A percentile compares a stretch with the other conserved stretches of the same genome.
These are phyloP conservation scores for Selenicereus undatus DNA, from an alignment of 148 eudicot genomes.

Conservation along the genomic window DNA sequence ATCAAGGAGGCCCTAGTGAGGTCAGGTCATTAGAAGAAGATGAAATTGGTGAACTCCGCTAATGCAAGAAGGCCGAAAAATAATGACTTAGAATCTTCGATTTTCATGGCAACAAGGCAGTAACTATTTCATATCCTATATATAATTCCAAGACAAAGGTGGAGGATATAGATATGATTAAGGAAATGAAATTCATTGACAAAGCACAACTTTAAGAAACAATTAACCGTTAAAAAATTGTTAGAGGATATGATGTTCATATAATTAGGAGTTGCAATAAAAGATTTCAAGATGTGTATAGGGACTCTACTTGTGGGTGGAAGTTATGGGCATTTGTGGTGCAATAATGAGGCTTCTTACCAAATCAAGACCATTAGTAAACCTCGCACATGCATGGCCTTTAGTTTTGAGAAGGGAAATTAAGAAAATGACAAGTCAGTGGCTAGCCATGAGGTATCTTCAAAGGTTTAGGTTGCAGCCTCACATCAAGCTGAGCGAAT, in stretches of 20 bases:
- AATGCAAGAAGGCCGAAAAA: background rate
- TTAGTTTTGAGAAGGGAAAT: background rate
- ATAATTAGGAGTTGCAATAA: background rate
- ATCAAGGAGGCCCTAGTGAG: too few relatives aligned
- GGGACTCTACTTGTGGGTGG: background rate
- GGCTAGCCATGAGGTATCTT: background rate
- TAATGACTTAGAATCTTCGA: background rate
- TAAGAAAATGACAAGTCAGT: background rate
- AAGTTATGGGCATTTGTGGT: background rate
- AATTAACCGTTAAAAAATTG: background rate
- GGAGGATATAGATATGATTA: background rate
- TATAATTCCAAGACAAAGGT: background rate
- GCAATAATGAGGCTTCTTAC: background rate
- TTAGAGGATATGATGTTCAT: background rate
- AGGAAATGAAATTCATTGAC: background rate
- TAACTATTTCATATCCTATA: background rate
- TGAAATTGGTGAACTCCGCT: background rate
- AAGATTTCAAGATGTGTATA: background rate
- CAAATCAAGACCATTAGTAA: background rate
- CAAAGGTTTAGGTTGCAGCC: background rate
- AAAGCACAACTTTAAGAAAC: background rate
- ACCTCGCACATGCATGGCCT: background rate
- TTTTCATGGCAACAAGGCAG: background rate
- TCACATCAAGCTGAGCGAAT: background rate
- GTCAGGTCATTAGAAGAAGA: too few relatives aligned